Base-by-base conservation (phyloP, 371 early-diverging fungal genomes). In the Blakeslea trispora region DNA sequence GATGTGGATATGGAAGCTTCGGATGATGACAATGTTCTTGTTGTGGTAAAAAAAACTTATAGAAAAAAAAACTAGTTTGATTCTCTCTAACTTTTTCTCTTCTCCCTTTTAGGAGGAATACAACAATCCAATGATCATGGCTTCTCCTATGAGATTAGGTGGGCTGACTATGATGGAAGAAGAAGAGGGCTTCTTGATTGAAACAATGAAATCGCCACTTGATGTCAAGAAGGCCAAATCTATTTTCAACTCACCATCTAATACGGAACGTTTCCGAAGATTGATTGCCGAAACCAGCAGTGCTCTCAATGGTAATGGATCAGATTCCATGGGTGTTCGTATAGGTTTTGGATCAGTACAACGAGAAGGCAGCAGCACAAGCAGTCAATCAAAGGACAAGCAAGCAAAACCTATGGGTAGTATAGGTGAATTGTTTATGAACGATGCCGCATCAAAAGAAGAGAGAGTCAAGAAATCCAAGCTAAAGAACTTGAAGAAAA, bases 321-420 rank as follows among this genome's bases (percentile, higher is more conserved):
- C 49, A 7, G 64, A 63, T 40, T 41, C 59, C 1, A 47, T 35
- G 6, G 60, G 61, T 15, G 23, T 54, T 44, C 64, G 52, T 19
- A 60, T 54, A 40, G 64, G 59, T 44, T 59, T 63, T 13, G 54
- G 64, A n/a, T 31, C 63, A 11, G 8, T 47, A 11, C 22, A 22
- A 13, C 42, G 28, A 28, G 28, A 28, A 7, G 28, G 28, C 7
- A 28, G 7, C 28, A 28, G 7, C 28, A 28, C 28, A 28, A 31
- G 11, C 40, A 39, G 6, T 39, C 31, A 47, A 41, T 3, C 1
- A 37, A 37, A 18, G n/a, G n/a, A n/a, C 18, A 47, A 15, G 40
- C 37, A 31, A 39, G 24, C 48, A 13, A 53, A 53, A 13, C 24
- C 47, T 2, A 15, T 24, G 3, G 48, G 55, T 6, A 55, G 48